phyloP scores from a whole-genome alignment of 164 flowering plant species.

The Akebia trifoliata region DNA sequence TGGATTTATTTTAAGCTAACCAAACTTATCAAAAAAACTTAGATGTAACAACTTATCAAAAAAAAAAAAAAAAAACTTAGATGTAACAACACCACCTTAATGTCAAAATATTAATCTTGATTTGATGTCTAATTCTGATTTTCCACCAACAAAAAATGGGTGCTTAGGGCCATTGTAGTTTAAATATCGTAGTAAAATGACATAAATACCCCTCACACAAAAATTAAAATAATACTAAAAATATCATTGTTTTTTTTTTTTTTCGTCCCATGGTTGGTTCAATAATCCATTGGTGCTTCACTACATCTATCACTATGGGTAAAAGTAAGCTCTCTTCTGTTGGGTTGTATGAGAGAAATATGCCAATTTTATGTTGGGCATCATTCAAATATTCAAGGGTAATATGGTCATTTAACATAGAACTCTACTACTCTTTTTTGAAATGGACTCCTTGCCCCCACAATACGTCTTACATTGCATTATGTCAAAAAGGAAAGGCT shows the following conservation, averaged over 20 bases:
- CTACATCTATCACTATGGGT: no score
- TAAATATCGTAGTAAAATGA: not conserved
- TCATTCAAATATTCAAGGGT: not conserved
- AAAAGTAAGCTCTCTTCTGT: no score
- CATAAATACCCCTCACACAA: not conserved
- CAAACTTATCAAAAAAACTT: constrained; percentile 3
- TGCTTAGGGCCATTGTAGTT: not conserved
- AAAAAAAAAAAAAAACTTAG: no score
- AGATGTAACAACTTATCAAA: not conserved
- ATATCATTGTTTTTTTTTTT: no score
- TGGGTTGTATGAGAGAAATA: not conserved
- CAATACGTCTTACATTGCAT: not conserved
- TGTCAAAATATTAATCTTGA: not conserved
- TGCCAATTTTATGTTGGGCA: not conserved
- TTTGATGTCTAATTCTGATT: constrained; percentile 6
- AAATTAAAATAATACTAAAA: not conserved
- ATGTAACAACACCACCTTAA: not conserved
- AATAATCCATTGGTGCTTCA: no score
- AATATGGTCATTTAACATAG: not conserved
- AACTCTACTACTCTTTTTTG: not conserved
- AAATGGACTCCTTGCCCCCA: not conserved
- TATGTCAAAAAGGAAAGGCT: not conserved
- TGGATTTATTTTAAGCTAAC: not conserved
- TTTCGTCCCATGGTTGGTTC: no score
- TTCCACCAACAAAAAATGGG: not conserved